Evolutionary conservation across 2,329 filamentous ascomycete genomes (phyloP), one percentile per base, ranked within the genome.

Genomic region (Colletotrichum zoysiae): DNA sequence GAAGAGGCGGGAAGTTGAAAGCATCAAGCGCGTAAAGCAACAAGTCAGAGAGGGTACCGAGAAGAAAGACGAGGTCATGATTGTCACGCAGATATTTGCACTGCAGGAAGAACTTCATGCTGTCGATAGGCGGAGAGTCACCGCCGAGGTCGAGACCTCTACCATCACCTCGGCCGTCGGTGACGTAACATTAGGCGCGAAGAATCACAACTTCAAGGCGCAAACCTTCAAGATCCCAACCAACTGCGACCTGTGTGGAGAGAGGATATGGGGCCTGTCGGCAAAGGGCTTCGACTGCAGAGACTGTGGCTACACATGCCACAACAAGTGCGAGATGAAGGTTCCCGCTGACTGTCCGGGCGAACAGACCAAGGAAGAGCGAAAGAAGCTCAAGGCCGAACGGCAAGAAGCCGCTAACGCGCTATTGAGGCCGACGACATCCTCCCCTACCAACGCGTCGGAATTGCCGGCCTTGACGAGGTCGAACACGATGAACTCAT

Each of bases 191-290:
- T 86, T 97, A 26, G 95, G 95, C 23, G 95, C 95, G 14, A 94
- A 94, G 80, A 97, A 95, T 78, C 96, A 99, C 85, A 96, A 97
- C 78, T 99, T 99, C 88, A 97, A 97, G 82, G 91, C 94, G n/a
- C 95, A 98, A 79, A 98, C 96, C 0, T 99, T 98, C 87, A 98
- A 98, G 81, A 97, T 99, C 73, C 97, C 97, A 0, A 99, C 96
- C 5, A 98, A 98, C 80, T 99, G 96, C 83, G 96, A 99, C 81
- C 87, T 98, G 16, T 99, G 96, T 77, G 95, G 95, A 23, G 96
- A 99, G 79, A 90, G 96, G 38, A 97, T 99, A 80, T 99, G 96
- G 96, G 96, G 96, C 0, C 82, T 99, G 51, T 97, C 94, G 40
- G 95, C 96, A 48, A 99, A 99, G 83, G 96, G 96, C 0, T 97